Evolutionary conservation across 805 yeast genomes (phyloP).

Genomic region (Yamadazyma laniorum): DNA sequence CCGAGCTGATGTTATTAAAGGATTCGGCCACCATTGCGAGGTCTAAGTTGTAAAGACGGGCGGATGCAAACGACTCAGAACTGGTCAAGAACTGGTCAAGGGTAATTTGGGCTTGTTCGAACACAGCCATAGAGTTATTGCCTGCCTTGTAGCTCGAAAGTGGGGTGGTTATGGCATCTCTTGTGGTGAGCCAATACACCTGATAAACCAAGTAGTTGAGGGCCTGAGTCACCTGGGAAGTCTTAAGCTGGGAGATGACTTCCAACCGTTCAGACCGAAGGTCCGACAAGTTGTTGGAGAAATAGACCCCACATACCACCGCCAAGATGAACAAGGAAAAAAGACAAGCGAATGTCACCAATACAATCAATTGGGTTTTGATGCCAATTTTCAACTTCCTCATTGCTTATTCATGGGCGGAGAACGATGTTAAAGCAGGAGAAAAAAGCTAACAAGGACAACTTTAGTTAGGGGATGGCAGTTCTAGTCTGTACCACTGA

Average conservation of each 20-base stretch:
- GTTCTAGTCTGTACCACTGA: too few species aligned
- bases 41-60: conserved; percentile 63
- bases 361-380: conserved; percentile 68
- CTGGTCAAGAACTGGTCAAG: conserved; percentile 63
- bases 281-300: conserved; percentile 57
- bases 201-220: conserved; percentile 65
- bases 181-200: conserved; percentile 59
- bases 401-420: conserved; percentile 18
- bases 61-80: conserved; percentile 60
- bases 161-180: conserved; percentile 60
- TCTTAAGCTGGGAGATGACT: conserved; percentile 77
- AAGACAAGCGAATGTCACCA: conserved; percentile 68
- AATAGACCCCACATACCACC: conserved; percentile 70
- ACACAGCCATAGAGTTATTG: conserved; percentile 50
- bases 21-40: conserved; percentile 45
- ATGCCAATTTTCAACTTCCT: conserved; percentile 57
- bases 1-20: conserved; percentile 24
- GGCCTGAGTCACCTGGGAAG: conserved; percentile 73
- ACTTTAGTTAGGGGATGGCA: too few species aligned
- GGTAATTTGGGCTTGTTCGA: conserved; percentile 42
- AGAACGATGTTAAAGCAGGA: not conserved
- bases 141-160: conserved; percentile 69
- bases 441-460: not conserved
- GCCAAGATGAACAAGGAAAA: conserved; percentile 72
- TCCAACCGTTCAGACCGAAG: conserved; percentile 68